phyloP scores from a whole-genome alignment of 1,284 basidiomycete genomes.

The Mycena sp. region DNA sequence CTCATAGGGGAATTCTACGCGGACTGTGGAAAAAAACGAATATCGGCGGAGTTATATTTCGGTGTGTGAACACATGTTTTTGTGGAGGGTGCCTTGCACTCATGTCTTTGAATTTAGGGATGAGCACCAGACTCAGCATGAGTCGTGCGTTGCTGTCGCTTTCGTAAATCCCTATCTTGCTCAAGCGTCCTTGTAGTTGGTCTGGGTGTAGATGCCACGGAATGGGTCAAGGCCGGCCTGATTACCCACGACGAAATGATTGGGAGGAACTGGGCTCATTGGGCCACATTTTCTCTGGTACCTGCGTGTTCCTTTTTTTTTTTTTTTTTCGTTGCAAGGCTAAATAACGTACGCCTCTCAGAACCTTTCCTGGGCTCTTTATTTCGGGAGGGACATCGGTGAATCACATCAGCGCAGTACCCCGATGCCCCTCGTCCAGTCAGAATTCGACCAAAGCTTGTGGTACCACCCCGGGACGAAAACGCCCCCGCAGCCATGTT shows the following conservation, averaged over 20 bases:
- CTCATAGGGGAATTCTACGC: constrained; percentile 71
- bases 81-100: not conserved
- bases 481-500: constrained; percentile 50
- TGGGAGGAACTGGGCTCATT: constrained; percentile 62
- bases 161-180: not conserved
- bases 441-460: constrained; percentile 49
- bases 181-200: constrained; percentile 52
- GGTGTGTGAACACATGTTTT: constrained; percentile 36
- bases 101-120: constrained; percentile 51
- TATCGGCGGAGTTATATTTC: constrained; percentile 68
- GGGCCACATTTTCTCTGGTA: constrained; percentile 45
- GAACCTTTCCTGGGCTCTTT: constrained; percentile 54
- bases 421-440: constrained; percentile 53
- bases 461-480: constrained; percentile 50
- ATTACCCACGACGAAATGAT: constrained; percentile 42
- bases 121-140: constrained; percentile 60
- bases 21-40: constrained; percentile 61
- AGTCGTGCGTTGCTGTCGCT: constrained; percentile 9
- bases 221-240: constrained; percentile 62
- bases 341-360: constrained; percentile 21
- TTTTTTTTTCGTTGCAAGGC: not conserved
- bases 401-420: constrained; percentile 45
- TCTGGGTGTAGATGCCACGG: constrained; percentile 65
- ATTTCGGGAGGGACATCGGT: constrained; percentile 59
- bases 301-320: not conserved